Conservation (phyloP, 148 eudicot genomes). For the Chenopodium album region DNA sequence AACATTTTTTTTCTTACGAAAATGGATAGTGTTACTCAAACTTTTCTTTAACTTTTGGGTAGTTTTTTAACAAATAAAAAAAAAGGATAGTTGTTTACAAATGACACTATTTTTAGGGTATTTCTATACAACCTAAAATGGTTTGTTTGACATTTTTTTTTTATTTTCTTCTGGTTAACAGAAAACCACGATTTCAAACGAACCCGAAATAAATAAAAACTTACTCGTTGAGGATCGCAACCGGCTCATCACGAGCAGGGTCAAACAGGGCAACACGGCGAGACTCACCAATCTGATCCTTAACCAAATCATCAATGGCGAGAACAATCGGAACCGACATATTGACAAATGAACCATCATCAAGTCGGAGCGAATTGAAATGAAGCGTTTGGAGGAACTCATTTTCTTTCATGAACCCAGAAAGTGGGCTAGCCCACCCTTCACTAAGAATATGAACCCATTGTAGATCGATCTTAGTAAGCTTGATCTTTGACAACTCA, state of each 20-base stretch:
- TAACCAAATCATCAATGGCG: conserved; percentile 58
- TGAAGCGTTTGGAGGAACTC: conserved; percentile 99
- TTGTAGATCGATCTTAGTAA: conserved; percentile 57
- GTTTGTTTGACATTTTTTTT: no score
- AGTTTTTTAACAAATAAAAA: no score
- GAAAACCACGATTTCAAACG: no score
- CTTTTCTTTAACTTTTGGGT: no score
- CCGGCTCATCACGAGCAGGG: conserved; percentile 32
- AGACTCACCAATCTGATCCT: conserved; percentile 48
- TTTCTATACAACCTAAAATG: no score
- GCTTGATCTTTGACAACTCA: conserved; percentile 44
- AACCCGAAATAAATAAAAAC: conserved; percentile 12
- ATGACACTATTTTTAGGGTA: no score
- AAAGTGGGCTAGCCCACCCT: conserved; percentile 94
- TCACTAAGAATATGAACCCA: conserved; percentile 96
- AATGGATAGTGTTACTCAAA: no score
- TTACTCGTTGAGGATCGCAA: conserved; percentile 78
- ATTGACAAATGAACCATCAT: conserved; percentile 61
- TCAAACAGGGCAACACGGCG: conserved; percentile 60
- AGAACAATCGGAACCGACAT: conserved; percentile 98
- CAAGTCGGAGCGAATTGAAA: conserved; percentile 82
- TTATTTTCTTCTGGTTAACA: no score
- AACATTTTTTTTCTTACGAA: no score
- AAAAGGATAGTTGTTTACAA: no score
- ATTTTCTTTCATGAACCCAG: conserved; percentile 84